A percentile compares a stretch with the other conserved stretches of the same genome.
phyloP scores from a whole-genome alignment of 2,329 filamentous ascomycete species.

The Emydomyces testavorans region DNA sequence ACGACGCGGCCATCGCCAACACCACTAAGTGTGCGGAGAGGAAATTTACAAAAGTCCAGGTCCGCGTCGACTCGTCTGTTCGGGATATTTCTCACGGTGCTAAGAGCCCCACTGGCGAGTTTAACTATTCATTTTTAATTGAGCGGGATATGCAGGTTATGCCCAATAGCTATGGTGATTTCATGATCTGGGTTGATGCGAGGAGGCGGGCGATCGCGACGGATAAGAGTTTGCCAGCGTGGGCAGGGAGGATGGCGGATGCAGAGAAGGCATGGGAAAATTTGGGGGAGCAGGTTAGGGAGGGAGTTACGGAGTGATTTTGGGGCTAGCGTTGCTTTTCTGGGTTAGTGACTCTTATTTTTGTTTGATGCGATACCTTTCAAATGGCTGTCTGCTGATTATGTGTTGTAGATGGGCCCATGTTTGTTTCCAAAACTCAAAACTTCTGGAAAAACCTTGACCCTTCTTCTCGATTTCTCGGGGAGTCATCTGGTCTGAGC shows the following conservation, averaged over 20 bases:
- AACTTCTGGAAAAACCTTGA: not conserved
- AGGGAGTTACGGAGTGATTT: slow-evolving; percentile 5
- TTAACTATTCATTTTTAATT: slow-evolving; percentile 63
- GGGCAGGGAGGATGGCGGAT: slow-evolving; percentile 4
- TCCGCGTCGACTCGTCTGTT: slow-evolving; percentile 61
- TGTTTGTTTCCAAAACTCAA: not conserved
- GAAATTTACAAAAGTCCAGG: slow-evolving; percentile 53
- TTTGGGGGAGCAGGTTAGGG: slow-evolving; percentile 4
- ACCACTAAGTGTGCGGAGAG: slow-evolving; percentile 27
- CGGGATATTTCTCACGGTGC: slow-evolving; percentile 59
- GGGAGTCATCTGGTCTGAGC: not conserved
- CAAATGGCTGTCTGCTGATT: no score
- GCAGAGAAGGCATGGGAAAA: slow-evolving; percentile 2
- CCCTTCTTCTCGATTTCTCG: not conserved
- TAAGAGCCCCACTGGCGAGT: slow-evolving; percentile 58
- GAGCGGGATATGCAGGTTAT: slow-evolving; percentile 54
- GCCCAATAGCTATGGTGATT: slow-evolving; percentile 52
- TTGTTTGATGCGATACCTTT: no score
- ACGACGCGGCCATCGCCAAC: slow-evolving; percentile 16
- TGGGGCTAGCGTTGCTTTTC: no score
- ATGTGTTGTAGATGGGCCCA: no score
- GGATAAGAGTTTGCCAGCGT: slow-evolving; percentile 29
- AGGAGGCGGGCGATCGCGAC: slow-evolving; percentile 45
- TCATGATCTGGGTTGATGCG: slow-evolving; percentile 55
- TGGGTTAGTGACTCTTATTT: no score